These are phyloP conservation scores for Celoporthe dispersa DNA, from an alignment of 2,329 filamentous ascomycete species.

Conservation along the genomic window DNA sequence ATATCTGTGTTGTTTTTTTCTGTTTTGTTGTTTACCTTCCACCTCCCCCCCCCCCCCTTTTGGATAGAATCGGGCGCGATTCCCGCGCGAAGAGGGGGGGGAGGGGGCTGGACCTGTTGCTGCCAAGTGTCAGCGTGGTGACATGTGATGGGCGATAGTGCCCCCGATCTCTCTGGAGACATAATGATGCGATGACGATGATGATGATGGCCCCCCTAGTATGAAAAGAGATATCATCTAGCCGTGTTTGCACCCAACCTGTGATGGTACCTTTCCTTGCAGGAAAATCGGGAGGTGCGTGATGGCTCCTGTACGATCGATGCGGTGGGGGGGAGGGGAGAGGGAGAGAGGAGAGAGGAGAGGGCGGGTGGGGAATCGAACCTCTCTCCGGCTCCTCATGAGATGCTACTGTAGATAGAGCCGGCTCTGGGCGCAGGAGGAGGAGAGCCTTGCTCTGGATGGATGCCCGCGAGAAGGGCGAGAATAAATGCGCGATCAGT, in stretches of 20 bases:
- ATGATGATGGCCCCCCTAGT: background rate
- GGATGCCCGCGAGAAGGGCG: background rate
- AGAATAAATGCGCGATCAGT: background rate
- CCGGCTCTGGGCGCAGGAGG: background rate
- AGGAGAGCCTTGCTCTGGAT: background rate
- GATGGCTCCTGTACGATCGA: background rate
- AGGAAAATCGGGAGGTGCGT: background rate
- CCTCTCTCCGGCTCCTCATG: background rate
- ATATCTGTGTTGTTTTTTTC: background rate
- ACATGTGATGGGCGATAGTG: background rate
- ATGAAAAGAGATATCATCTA: background rate
- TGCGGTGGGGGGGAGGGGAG: background rate
- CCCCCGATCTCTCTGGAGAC: background rate
- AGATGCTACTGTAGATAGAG: slow-evolving; percentile 8
- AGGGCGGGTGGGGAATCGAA: background rate
- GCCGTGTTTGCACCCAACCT: background rate
- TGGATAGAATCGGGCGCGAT: background rate
- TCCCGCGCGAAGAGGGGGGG: background rate
- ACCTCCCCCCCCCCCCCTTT: background rate
- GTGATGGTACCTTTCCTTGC: background rate
- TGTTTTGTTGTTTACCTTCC: background rate
- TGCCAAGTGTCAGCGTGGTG: background rate
- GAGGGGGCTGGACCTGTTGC: background rate
- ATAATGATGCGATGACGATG: slow-evolving; percentile 1
- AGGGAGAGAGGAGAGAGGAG: background rate